Conservation (phyloP, 73 alveolate species). For the Paramecium bursaria region DNA sequence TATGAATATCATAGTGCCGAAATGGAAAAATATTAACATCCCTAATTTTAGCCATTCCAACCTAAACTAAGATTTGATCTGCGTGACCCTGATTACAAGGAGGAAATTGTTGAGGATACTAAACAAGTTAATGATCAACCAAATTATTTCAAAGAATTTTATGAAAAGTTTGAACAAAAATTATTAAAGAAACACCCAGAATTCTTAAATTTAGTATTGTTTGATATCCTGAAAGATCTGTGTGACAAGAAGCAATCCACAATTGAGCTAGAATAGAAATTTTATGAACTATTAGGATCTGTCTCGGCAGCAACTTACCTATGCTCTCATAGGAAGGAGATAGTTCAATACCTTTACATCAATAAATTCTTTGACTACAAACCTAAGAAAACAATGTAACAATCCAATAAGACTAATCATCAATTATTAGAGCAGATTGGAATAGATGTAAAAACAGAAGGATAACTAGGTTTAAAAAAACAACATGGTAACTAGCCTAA, state of each 20-base stretch:
- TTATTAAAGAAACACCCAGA: conserved; percentile 36
- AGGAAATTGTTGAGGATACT: conserved; percentile 7
- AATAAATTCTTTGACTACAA: conserved; percentile 19
- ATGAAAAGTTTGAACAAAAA: not conserved
- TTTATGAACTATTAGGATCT: conserved; percentile 35
- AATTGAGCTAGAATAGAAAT: conserved; percentile 16
- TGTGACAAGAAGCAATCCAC: not conserved
- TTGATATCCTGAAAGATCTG: conserved; percentile 21
- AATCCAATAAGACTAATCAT: conserved; percentile 14
- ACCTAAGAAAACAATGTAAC: not conserved
- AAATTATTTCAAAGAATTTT: conserved; percentile 26
- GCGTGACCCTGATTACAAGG: conserved; percentile 18
- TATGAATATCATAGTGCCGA: conserved; percentile 28
- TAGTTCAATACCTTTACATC: not conserved
- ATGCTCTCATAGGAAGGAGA: conserved; percentile 15
- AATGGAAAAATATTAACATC: not conserved
- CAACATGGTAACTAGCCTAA: not conserved
- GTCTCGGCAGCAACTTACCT: conserved; percentile 28
- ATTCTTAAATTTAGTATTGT: not conserved
- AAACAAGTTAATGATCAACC: not conserved
- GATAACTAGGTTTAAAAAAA: conserved; percentile 39
- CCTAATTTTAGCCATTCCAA: too few species aligned
- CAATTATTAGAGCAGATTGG: conserved; percentile 29
- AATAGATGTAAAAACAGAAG: conserved; percentile 31
- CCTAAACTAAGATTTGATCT: too few species aligned